These are phyloP conservation scores for Clathrospora elynae DNA, from an alignment of 2,329 filamentous ascomycete species.

Conservation along the genomic window DNA sequence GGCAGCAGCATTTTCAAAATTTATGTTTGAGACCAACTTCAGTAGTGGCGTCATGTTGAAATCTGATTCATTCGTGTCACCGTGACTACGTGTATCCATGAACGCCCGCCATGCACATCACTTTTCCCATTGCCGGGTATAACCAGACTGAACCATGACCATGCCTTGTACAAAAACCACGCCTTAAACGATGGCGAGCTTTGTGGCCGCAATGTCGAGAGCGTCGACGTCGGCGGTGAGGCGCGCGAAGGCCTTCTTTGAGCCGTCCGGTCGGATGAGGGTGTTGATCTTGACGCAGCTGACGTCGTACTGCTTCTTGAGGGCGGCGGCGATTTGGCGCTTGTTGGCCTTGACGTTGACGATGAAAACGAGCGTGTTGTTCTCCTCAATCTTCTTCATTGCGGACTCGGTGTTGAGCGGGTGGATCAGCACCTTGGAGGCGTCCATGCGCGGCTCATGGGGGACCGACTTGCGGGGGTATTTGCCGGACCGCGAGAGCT, in stretches of 20 bases:
- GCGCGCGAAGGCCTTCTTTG: conserved; percentile 98
- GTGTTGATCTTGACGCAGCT: conserved; percentile 99
- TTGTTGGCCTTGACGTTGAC: conserved; percentile 93
- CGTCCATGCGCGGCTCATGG: conserved; percentile 88
- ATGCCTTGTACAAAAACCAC: conserved; percentile 23
- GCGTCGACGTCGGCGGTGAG: conserved; percentile 96
- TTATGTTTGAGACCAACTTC: conserved; percentile 10
- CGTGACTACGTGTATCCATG: conserved; percentile 45
- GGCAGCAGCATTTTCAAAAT: too few relatives aligned
- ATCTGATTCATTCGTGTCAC: conserved; percentile 47
- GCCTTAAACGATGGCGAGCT: conserved; percentile 90
- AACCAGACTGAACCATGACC: conserved; percentile 37
- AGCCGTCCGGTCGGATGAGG: conserved; percentile 93
- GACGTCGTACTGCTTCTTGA: conserved; percentile 99
- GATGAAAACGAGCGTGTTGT: conserved; percentile 99
- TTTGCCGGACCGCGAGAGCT: conserved; percentile 87
- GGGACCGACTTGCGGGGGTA: conserved; percentile 96
- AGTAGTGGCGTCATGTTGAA: conserved; percentile 38
- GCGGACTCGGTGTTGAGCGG: conserved; percentile 98
- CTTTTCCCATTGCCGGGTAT: conserved; percentile 43
- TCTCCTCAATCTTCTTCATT: conserved; percentile 99
- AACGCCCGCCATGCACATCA: conserved; percentile 47
- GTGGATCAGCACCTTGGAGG: conserved; percentile 98
- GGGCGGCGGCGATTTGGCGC: conserved; percentile 96
- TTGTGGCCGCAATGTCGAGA: conserved; percentile 98